Percentiles rank a stretch among this genome's conserved stretches.
Evolutionary conservation across 768 basidiomycete species (phyloP).

Genomic region (Suillus subalutaceus): DNA sequence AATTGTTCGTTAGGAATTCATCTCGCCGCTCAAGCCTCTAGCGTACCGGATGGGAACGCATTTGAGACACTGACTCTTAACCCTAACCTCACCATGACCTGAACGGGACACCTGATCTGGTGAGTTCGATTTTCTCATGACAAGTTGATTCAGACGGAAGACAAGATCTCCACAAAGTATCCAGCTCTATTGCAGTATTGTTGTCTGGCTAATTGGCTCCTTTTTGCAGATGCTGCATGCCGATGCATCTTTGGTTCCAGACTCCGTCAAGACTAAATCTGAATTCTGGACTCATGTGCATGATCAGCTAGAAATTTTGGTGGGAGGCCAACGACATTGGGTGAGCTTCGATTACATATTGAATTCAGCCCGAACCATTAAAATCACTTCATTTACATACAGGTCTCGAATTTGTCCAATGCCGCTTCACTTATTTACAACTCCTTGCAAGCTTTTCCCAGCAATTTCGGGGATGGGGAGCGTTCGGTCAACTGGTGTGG

Average conservation of each 20-base stretch:
- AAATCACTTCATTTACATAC: slow-evolving; percentile 12
- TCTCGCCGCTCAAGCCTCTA: background rate
- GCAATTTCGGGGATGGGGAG: slow-evolving; percentile 60
- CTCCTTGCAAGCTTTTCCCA: slow-evolving; percentile 67
- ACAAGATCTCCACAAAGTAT: background rate
- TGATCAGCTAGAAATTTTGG: slow-evolving; percentile 58
- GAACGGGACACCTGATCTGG: background rate
- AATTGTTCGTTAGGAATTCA: background rate
- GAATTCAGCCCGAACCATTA: slow-evolving; percentile 3
- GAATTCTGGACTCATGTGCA: slow-evolving; percentile 83
- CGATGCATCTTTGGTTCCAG: slow-evolving; percentile 74
- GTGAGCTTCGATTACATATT: slow-evolving; percentile 42
- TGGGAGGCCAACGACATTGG: slow-evolving; percentile 78
- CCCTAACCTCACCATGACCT: slow-evolving; percentile 5
- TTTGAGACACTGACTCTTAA: background rate
- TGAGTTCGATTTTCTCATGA: slow-evolving; percentile 5
- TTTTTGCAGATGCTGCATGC: slow-evolving; percentile 72
- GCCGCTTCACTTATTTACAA: slow-evolving; percentile 81
- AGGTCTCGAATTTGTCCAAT: slow-evolving; percentile 90
- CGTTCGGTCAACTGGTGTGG: slow-evolving; percentile 93
- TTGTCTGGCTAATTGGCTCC: background rate
- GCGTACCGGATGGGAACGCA: background rate
- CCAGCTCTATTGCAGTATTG: background rate
- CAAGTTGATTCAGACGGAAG: slow-evolving; percentile 1
- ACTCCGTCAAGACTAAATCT: slow-evolving; percentile 66